Evolutionary conservation across 2,329 filamentous ascomycete genomes (phyloP).

Genomic region (Chrysoporthe deuterocubensis): DNA sequence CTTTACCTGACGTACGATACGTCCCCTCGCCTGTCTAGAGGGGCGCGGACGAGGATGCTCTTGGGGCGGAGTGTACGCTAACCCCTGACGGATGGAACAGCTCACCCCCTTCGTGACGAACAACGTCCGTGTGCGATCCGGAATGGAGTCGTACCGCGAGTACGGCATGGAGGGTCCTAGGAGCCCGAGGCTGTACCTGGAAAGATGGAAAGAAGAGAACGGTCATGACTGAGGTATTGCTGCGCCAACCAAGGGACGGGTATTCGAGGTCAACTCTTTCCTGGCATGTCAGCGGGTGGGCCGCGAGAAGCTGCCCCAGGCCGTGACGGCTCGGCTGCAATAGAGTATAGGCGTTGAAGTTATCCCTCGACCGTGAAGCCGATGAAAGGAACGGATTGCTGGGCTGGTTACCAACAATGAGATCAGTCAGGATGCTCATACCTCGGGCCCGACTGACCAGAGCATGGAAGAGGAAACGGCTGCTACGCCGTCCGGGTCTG

Average conservation of each 20-base stretch:
- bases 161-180: slow-evolving; percentile 54
- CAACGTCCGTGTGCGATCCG: slow-evolving; percentile 54
- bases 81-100: slow-evolving; percentile 46
- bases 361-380: not conserved
- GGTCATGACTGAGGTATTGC: slow-evolving; percentile 55
- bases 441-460: not conserved
- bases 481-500: not conserved
- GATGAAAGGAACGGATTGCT: not conserved
- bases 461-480: not conserved
- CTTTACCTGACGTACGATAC: not conserved
- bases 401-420: not conserved
- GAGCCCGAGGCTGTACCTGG: slow-evolving; percentile 65
- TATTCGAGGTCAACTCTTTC: not conserved
- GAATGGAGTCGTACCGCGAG: slow-evolving; percentile 22
- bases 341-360: not conserved
- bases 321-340: not conserved
- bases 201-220: slow-evolving; percentile 71
- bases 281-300: too few relatives aligned
- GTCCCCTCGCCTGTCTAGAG: too few relatives aligned
- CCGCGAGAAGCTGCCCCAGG: not conserved
- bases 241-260: not conserved
- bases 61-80: slow-evolving; percentile 24
- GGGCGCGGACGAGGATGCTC: too few relatives aligned
- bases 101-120: slow-evolving; percentile 79
- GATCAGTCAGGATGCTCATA: not conserved